Conservation (phyloP, 352 stramenopile genomes). For the Phytophthora melonis region DNA sequence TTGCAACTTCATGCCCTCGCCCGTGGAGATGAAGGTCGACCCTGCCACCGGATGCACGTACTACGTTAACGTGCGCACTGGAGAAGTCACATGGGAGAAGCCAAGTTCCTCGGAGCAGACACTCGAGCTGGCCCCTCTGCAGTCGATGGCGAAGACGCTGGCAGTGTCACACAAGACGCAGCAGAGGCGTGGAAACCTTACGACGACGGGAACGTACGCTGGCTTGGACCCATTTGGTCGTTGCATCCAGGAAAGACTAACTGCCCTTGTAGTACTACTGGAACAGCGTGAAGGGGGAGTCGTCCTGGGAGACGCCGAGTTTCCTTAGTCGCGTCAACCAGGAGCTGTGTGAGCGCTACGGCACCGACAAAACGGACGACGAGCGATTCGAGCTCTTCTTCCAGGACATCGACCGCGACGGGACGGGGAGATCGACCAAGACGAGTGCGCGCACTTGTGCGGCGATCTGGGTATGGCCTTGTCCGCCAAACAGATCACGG, state of each 20-base stretch:
- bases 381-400: constrained; percentile 78
- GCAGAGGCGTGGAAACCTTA: constrained; percentile 60
- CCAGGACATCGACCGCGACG: constrained; percentile 66
- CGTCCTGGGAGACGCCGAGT: constrained; percentile 64
- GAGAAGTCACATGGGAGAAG: constrained; percentile 65
- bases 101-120: constrained; percentile 30
- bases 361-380: constrained; percentile 55
- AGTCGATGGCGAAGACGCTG: constrained; percentile 12
- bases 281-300: constrained; percentile 73
- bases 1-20: constrained; percentile 56
- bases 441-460: constrained; percentile 74
- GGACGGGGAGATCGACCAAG: constrained; percentile 68
- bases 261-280: constrained; percentile 64
- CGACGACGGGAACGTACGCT: constrained; percentile 62
- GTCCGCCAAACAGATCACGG: constrained; percentile 60
- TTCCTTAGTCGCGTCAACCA: constrained; percentile 67
- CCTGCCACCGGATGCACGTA: constrained; percentile 51
- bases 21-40: constrained; percentile 68
- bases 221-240: background rate
- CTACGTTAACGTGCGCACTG: constrained; percentile 73
- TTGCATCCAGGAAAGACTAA: constrained; percentile 3
- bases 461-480: constrained; percentile 75
- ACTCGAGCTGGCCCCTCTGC: background rate
- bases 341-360: constrained; percentile 64
- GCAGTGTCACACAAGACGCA: constrained; percentile 13